A percentile compares a stretch with the other conserved stretches of the same genome.
phyloP scores from a whole-genome alignment of 2,329 filamentous ascomycete genomes.

The Fusarium sacchari region DNA sequence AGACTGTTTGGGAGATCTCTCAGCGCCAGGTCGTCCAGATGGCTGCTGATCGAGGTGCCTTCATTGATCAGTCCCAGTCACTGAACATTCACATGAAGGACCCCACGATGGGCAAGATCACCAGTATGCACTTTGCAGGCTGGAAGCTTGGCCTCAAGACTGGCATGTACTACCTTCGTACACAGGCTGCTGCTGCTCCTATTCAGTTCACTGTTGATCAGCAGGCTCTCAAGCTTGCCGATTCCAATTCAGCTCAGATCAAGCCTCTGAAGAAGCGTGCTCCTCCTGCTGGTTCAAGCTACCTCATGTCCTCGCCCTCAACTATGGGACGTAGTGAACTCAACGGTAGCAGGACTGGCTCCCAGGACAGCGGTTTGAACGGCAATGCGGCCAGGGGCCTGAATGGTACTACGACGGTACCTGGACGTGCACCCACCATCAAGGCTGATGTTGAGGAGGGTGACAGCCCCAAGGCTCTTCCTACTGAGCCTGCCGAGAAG shows the following conservation, averaged over 20 bases:
- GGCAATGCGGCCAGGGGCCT: slow-evolving; percentile 63
- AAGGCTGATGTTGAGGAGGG: slow-evolving; percentile 81
- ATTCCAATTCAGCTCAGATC: slow-evolving; percentile 78
- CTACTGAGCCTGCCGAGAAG: slow-evolving; percentile 74
- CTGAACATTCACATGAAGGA: slow-evolving; percentile 99
- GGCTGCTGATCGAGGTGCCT: slow-evolving; percentile 97
- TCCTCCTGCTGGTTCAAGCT: slow-evolving; percentile 59
- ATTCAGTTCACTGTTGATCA: slow-evolving; percentile 99
- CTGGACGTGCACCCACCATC: slow-evolving; percentile 73
- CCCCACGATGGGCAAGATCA: slow-evolving; percentile 99
- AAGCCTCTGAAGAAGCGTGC: slow-evolving; percentile 75
- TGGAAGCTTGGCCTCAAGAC: slow-evolving; percentile 99
- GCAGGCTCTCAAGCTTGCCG: slow-evolving; percentile 87
- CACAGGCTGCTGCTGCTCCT: slow-evolving; percentile 93
- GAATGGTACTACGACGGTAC: slow-evolving; percentile 74
- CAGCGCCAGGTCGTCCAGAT: slow-evolving; percentile 96
- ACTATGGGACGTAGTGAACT: slow-evolving; percentile 76
- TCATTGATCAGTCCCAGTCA: slow-evolving; percentile 98
- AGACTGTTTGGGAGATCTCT: slow-evolving; percentile 99
- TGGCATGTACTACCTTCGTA: slow-evolving; percentile 99
- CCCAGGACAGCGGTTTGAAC: slow-evolving; percentile 57
- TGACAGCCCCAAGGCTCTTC: slow-evolving; percentile 81
- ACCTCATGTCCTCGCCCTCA: slow-evolving; percentile 65
- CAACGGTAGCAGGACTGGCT: slow-evolving; percentile 62
- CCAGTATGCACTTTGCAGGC: slow-evolving; percentile 98